Base-by-base conservation (phyloP, 2,329 filamentous ascomycete species). In the Ascochyta pisi region DNA sequence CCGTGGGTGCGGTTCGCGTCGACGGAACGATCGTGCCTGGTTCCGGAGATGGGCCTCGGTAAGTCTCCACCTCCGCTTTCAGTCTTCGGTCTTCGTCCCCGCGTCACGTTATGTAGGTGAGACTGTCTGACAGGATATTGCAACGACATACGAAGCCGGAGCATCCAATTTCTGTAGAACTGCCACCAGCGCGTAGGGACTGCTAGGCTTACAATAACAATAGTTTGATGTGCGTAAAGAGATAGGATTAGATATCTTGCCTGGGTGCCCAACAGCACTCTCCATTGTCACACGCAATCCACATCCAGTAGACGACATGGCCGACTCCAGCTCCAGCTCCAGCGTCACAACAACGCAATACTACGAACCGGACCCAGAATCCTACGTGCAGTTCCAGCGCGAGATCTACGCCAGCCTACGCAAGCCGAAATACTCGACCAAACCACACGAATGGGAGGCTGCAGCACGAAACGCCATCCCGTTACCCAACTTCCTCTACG, bases 351-450 rank as follows among this genome's bases (percentile, higher is more conserved):
- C 47, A 22, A 29, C 45, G 8, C 57, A 60, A 24, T 64, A 67
- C 60, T 69, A 68, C 38, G 65, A 70, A n/a, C 75, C 76, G 2
- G 73, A 77, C 47, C 74, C 75, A 9, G 66, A 71, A 6, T 67
- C 75, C 5, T 63, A 66, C 27, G 67, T 70, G 3, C 37, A 61
- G 19, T 74, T 65, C 54, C 73, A 76, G 48, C 65, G 76, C 9
- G 71, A 73, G 4, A 77, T 78, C 50, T 78, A 78, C 61, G 60
- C 62, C 29, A 65, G 55, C 19, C 70, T 78, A 3, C 66, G 68
- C 4, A 67, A 62, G n/a, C 76, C 76, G 2, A 69, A 72, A 5
- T 77, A 73, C 62, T 77, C 75, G 12, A 78, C 76, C 8, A 77
- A 75, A 45, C 75, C 75, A 2, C 64, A 69, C 31, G 64, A 76